Evolutionary conservation across 768 basidiomycete genomes (phyloP), one percentile per base, ranked within the genome.

Genomic region (Stropharia rugosoannulata): DNA sequence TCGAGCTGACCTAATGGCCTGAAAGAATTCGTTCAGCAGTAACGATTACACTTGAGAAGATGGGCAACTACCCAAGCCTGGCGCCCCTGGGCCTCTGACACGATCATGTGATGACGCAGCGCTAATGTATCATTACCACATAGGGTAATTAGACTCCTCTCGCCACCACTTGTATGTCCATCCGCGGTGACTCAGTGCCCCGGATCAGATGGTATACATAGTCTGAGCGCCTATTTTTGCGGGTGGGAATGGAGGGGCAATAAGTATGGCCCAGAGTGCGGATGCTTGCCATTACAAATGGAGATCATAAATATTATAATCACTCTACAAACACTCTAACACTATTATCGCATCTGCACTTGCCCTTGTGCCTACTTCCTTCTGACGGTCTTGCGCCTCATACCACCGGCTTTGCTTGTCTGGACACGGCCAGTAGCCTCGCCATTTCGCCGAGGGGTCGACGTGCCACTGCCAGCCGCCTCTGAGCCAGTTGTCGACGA

Each of bases 341-440:
- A 7, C 29, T 32, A 32, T n/a, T 49, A 54, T 45, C 16, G 19
- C 19, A 16, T 47, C 16, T 19, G 22, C 29, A 3, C 2, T 12
- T 22, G 22, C 22, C 2, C 15, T 19, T 13, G 18, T 27, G 36
- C n/a, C 54, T 68, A 81, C 67, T 83, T 78, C 66, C 75, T 81
- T 69, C 70, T 80, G 16, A 77, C 74, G 6, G 70, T 77, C 66
- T 85, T 86, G 59, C 87, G 80, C 66, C 88, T 79, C 65, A 81
- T 84, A 10, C 86, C 86, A 0, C 85, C 87, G 6, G 81, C 79
- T 63, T 79, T 87, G 43, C 70, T 67, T 18, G 79, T 75, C 10
- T 81, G 76, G 4, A 65, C 68, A 7, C 64, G 66, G 48, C 71
- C 66, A 36, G 62, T 63, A 57, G 68, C 70, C 5, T 63, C 67